These are phyloP conservation scores for Chloris gayana DNA, from an alignment of 176 grass and related monocot species.

Conservation along the genomic window DNA sequence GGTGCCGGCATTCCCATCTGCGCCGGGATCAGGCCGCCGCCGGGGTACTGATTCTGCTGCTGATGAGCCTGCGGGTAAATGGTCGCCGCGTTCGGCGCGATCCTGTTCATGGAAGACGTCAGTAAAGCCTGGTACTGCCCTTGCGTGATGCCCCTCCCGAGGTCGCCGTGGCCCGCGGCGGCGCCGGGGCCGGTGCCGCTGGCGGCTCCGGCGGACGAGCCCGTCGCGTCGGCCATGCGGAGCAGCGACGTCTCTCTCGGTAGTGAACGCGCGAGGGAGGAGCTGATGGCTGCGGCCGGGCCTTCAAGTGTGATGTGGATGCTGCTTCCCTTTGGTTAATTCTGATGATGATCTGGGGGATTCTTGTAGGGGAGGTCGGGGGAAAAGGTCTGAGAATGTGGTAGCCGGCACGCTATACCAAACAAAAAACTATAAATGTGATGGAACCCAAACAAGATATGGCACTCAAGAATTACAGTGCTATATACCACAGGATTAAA, in stretches of 20 bases:
- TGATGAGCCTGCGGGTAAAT: constrained; percentile 18
- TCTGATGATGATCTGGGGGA: background rate
- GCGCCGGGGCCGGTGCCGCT: background rate
- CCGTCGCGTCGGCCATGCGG: constrained; percentile 47
- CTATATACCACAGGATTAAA: background rate
- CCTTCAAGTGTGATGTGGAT: background rate
- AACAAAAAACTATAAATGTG: background rate
- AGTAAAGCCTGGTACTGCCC: constrained; percentile 26
- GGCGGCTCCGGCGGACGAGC: constrained; percentile 18
- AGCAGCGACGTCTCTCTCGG: constrained; percentile 13
- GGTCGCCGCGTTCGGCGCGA: background rate
- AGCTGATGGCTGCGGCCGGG: background rate
- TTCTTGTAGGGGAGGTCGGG: background rate
- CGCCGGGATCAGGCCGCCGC: constrained; percentile 33
- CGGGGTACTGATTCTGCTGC: background rate
- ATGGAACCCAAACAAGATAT: background rate
- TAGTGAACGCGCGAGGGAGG: background rate
- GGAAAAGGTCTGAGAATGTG: background rate
- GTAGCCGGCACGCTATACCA: background rate
- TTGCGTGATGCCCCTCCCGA: background rate
- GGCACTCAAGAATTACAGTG: background rate
- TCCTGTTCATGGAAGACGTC: constrained; percentile 5
- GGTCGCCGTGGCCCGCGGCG: background rate
- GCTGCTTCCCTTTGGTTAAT: constrained; percentile 6
- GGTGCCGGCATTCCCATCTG: constrained; percentile 7